Evolutionary conservation across 176 grass and related monocot species (phyloP).

Genomic region (Triticum dicoccoides): DNA sequence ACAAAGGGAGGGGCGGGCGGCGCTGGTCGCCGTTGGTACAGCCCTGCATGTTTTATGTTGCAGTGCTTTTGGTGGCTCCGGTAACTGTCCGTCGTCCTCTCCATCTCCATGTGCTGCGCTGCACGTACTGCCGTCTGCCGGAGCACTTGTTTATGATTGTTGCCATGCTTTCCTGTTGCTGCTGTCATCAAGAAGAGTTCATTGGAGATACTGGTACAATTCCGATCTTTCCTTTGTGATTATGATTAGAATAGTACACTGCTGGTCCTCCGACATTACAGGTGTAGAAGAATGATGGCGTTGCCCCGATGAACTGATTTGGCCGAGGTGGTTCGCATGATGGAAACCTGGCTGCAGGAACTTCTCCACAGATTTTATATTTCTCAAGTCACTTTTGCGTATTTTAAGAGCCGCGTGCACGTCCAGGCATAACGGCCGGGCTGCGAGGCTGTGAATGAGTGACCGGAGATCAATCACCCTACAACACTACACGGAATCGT

Average conservation of each 20-base stretch:
- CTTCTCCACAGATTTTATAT: neutral
- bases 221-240: neutral
- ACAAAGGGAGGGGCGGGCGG: neutral
- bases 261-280: neutral
- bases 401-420: neutral
- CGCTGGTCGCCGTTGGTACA: neutral
- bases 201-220: neutral
- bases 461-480: neutral
- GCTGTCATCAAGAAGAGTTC: neutral
- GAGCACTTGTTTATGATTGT: slow-evolving; percentile 13
- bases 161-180: neutral
- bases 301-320: neutral
- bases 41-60: slow-evolving; percentile 21
- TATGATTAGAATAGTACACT: neutral
- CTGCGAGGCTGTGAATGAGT: too few species aligned
- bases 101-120: slow-evolving; percentile 35
- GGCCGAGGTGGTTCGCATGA: neutral
- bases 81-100: slow-evolving; percentile 5
- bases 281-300: neutral
- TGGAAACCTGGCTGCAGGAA: neutral
- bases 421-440: too few species aligned
- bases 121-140: neutral
- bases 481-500: neutral
- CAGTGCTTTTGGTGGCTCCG: slow-evolving; percentile 23
- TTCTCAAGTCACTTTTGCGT: too few species aligned